Evolutionary conservation across 2,329 filamentous ascomycete genomes (phyloP).

Genomic region (Lecanicillium sp.): DNA sequence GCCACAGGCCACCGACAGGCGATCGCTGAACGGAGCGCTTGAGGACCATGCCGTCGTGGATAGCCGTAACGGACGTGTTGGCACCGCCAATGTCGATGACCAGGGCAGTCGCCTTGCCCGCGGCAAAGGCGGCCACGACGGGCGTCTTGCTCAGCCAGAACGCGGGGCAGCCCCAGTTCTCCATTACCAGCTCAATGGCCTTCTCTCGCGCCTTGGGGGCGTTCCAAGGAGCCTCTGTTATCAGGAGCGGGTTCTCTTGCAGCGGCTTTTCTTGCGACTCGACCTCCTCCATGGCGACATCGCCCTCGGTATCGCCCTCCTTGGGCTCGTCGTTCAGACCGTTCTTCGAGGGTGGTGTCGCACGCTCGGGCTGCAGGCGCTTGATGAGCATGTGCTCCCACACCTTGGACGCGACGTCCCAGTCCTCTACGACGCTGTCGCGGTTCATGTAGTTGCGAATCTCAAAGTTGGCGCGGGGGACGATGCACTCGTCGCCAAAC

Average conservation of each 20-base stretch:
- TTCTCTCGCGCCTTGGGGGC: conserved; percentile 81
- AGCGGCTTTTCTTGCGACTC: conserved; percentile 65
- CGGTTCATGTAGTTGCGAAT: conserved; percentile 87
- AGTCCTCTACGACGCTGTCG: conserved; percentile 90
- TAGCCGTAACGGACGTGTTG: conserved; percentile 79
- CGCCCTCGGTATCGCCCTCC: conserved; percentile 52
- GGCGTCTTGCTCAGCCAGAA: conserved; percentile 90
- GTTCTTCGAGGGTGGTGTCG: conserved; percentile 64
- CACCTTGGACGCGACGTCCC: conserved; percentile 81
- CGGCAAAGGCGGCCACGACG: conserved; percentile 83
- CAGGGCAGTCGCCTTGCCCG: conserved; percentile 86
- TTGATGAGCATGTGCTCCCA: conserved; percentile 93
- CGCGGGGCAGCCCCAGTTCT: conserved; percentile 89
- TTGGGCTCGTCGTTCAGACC: conserved; percentile 65
- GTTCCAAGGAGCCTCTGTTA: conserved; percentile 96
- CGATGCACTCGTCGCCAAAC: conserved; percentile 87
- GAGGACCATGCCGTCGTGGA: conserved; percentile 90
- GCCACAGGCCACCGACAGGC: conserved; percentile 78
- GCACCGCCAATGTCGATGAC: conserved; percentile 89
- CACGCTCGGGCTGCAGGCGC: conserved; percentile 70
- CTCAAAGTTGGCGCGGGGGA: conserved; percentile 67
- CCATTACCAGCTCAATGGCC: conserved; percentile 93
- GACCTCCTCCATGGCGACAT: conserved; percentile 49
- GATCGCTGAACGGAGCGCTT: conserved; percentile 85
- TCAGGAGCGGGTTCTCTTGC: conserved; percentile 80